These are phyloP conservation scores for Choricystis sp. DNA, from an alignment of 139 green algal genomes.

Conservation along the genomic window DNA sequence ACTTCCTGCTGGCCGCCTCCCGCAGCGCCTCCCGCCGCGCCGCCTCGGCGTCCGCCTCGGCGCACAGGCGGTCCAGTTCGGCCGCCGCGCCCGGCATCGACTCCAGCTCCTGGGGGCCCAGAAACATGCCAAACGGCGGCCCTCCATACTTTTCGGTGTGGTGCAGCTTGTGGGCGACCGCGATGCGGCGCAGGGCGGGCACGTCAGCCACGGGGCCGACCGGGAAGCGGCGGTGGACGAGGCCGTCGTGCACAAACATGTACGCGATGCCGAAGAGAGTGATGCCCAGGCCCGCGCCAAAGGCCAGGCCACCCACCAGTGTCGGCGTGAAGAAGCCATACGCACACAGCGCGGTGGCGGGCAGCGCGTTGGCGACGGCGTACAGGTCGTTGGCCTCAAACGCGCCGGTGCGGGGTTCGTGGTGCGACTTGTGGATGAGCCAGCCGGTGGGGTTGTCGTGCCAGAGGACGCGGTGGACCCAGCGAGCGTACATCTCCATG, in stretches of 20 bases:
- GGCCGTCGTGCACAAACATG: constrained; percentile 97
- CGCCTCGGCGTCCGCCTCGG: background rate
- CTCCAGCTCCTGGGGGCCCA: constrained; percentile 72
- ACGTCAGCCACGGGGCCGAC: constrained; percentile 75
- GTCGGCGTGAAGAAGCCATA: constrained; percentile 81
- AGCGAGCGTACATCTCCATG: constrained; percentile 85
- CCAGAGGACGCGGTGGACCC: constrained; percentile 82
- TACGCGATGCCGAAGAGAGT: constrained; percentile 93
- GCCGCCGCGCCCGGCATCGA: constrained; percentile 29
- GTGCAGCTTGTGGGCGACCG: constrained; percentile 85
- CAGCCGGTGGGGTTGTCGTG: constrained; percentile 70
- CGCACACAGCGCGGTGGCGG: constrained; percentile 69
- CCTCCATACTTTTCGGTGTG: constrained; percentile 86
- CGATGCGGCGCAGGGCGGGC: constrained; percentile 70
- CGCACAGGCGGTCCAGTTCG: constrained; percentile 41
- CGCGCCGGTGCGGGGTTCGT: constrained; percentile 65
- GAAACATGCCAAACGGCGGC: constrained; percentile 88
- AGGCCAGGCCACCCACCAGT: constrained; percentile 58
- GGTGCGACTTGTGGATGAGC: constrained; percentile 82
- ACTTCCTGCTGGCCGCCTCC: background rate
- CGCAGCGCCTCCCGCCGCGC: too few relatives aligned
- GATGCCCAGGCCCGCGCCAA: constrained; percentile 88
- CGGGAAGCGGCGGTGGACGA: constrained; percentile 87
- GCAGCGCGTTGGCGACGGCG: constrained; percentile 77
- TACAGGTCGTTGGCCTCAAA: constrained; percentile 98